Percentiles rank a stretch among this genome's conserved stretches.
Evolutionary conservation across 257 asterid species (phyloP).

Genomic region (Lycium barbarum): DNA sequence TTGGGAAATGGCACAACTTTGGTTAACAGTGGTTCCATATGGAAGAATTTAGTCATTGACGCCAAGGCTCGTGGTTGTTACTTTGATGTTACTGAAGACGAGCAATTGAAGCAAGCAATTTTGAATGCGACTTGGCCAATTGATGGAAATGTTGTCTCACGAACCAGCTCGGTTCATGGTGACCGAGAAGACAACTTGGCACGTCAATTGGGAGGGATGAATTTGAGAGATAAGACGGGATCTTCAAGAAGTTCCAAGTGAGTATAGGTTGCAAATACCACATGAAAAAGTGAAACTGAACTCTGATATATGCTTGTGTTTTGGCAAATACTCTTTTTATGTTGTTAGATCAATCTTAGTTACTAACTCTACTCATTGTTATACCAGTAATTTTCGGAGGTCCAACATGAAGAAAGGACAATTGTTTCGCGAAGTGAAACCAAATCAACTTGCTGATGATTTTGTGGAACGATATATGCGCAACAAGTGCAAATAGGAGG

Average conservation of each 20-base stretch:
- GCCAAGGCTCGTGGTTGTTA: slow-evolving; percentile 66
- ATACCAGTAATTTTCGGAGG: not conserved
- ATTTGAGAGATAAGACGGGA: slow-evolving; percentile 13
- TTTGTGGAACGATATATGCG: too few relatives aligned
- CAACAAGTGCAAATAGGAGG: too few relatives aligned
- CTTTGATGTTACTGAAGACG: slow-evolving; percentile 53
- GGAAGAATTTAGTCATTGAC: slow-evolving; percentile 60
- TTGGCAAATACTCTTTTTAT: not conserved
- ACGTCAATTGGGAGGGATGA: slow-evolving; percentile 4
- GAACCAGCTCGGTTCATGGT: not conserved
- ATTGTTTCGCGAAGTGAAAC: not conserved
- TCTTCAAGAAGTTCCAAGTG: not conserved
- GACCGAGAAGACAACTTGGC: not conserved
- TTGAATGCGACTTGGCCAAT: slow-evolving; percentile 40
- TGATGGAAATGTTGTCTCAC: slow-evolving; percentile 15
- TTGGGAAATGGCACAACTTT: slow-evolving; percentile 64
- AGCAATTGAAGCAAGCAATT: slow-evolving; percentile 47
- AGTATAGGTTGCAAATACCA: not conserved
- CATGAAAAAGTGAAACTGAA: too few relatives aligned
- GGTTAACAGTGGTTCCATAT: slow-evolving; percentile 60
- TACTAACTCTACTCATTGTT: not conserved
- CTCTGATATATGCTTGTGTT: too few relatives aligned
- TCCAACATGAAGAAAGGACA: not conserved
- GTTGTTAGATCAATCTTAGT: not conserved
- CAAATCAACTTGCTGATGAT: too few relatives aligned